Base-by-base conservation (phyloP, 2,329 filamentous ascomycete genomes). In the Botrytis byssoidea region DNA sequence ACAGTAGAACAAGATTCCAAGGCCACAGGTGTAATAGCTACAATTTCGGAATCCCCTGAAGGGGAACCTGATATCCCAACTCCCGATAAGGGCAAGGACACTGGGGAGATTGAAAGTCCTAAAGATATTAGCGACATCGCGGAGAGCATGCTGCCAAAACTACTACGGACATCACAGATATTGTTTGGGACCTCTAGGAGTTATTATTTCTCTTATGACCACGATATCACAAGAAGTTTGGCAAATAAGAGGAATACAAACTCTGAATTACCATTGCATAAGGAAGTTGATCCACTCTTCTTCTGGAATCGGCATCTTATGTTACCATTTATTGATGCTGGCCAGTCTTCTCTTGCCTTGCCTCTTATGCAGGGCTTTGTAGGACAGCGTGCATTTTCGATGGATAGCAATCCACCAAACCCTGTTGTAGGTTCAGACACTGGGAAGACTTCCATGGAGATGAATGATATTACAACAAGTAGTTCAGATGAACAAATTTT, bases 151-250 rank as follows among this genome's bases (percentile, higher is more conserved):
- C 85, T 97, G 18, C 95, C 95, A 1, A 97, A 97, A 80, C 86
- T 98, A 57, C 83, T 99, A 60, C 89, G 92, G 59, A 97, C 93
- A 46, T 91, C 94, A 2, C 93, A 93, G 79, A 89, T 98, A 72
- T 89, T 97, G 74, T 95, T 98, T 80, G 91, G 92, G 1, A 88
- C 90, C 6, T 94, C 92, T 0, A 88, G 88, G 76, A 98, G 93
- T 81, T 98, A 98, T 82, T 98, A 92, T 85, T 99, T 95, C 82
- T 95, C 95, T 0, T 98, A 99, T 81, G 96, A 99, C 77, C 88
- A 95, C 81, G 95, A 99, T 81, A 88, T 99, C 69, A 98, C 96
- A 0, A 88, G 91, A 73, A 90, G 88, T 75, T 79, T 90, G 72
- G 82, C 83, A 4, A 85, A 81, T 72, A 80, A 79, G 5, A 81